Percentiles rank a stretch among this genome's conserved stretches.
Evolutionary conservation across 768 basidiomycete species (phyloP).

Genomic region (Tricholomella constricta): DNA sequence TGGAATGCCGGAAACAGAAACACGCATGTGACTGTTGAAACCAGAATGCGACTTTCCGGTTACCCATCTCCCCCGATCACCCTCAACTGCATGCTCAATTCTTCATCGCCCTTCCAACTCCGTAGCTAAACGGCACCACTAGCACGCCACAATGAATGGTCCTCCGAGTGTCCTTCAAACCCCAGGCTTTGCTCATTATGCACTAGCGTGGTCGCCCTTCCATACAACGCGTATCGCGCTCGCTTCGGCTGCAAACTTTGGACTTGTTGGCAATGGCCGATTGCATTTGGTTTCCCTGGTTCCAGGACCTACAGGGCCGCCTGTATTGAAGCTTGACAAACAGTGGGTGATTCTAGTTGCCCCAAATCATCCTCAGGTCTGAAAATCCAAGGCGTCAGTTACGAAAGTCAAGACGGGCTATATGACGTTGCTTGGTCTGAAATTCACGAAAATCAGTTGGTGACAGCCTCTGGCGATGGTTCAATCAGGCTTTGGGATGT

Average conservation of each 20-base stretch:
- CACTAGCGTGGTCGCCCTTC: constrained; percentile 85
- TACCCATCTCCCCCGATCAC: constrained; percentile 11
- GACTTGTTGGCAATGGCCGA: constrained; percentile 94
- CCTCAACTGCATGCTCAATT: constrained; percentile 3
- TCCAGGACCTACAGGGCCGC: constrained; percentile 46
- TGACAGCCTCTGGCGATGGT: constrained; percentile 88
- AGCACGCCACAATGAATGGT: constrained; percentile 29
- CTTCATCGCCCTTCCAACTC: background rate
- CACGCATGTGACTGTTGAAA: constrained; percentile 62
- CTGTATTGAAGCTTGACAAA: constrained; percentile 60
- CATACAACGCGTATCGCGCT: constrained; percentile 73
- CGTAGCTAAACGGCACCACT: constrained; percentile 1
- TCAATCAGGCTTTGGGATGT: constrained; percentile 91
- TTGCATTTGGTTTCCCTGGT: constrained; percentile 64
- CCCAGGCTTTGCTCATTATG: constrained; percentile 83
- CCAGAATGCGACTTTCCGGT: constrained; percentile 21
- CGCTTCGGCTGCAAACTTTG: constrained; percentile 90
- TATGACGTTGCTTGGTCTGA: constrained; percentile 97
- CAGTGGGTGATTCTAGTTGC: constrained; percentile 48
- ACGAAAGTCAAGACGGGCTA: constrained; percentile 86
- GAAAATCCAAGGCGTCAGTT: constrained; percentile 49
- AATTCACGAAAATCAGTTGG: constrained; percentile 90
- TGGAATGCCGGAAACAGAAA: constrained; percentile 80
- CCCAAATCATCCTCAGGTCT: constrained; percentile 12
- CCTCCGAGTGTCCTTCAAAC: constrained; percentile 62